These are phyloP conservation scores for Saccharomycopsis fermentans DNA, from an alignment of 805 yeast genomes.

Conservation along the genomic window DNA sequence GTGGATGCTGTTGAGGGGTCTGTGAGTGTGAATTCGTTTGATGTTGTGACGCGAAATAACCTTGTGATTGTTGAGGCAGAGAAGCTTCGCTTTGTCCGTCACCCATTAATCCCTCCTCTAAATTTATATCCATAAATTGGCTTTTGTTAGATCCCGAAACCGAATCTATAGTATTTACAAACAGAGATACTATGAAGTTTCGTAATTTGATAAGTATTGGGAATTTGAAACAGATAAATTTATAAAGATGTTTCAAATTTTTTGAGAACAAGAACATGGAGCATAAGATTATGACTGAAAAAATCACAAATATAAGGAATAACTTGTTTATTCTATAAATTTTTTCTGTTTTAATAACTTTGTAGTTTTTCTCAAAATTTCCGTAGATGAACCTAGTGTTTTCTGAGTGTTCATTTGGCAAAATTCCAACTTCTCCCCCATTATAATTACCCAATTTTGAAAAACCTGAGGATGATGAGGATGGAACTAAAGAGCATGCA, in stretches of 20 bases:
- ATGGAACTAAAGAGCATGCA: slow-evolving; percentile 58
- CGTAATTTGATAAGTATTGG: neutral
- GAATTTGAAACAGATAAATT: neutral
- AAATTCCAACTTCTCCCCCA: neutral
- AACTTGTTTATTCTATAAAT: neutral
- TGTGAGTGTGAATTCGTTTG: neutral
- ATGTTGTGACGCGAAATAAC: neutral
- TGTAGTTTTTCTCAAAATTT: neutral
- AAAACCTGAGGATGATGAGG: neutral
- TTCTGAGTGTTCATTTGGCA: neutral
- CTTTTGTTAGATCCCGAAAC: neutral
- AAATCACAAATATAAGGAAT: neutral
- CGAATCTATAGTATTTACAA: neutral
- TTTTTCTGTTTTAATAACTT: neutral
- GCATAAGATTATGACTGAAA: neutral
- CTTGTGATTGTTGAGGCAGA: neutral
- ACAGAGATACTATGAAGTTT: neutral
- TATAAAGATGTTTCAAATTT: neutral
- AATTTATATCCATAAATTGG: slow-evolving; percentile 6
- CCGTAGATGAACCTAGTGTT: neutral
- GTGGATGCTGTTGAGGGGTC: neutral
- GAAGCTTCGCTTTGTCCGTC: neutral
- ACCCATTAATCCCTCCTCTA: slow-evolving; percentile 13
- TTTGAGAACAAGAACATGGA: neutral
- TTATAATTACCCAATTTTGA: neutral